Evolutionary conservation across 495 filamentous ascomycete species (phyloP), one percentile per base, ranked within the genome.

Genomic region (Thermothielavioides terrestris): DNA sequence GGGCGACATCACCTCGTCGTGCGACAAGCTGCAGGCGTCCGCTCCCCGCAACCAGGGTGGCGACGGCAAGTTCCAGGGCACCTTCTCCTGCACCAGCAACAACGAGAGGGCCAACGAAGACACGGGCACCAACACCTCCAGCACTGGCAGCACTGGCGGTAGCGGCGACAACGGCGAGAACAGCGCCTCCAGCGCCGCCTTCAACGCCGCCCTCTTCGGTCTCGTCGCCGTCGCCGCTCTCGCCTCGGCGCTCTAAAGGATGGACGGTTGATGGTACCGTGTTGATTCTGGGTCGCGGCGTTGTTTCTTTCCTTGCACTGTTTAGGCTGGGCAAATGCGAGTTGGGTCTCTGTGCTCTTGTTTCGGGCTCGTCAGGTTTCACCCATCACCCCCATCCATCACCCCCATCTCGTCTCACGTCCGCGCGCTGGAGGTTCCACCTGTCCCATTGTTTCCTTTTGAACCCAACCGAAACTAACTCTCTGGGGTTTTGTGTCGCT

Each of bases 11-110:
- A 64, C 25, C 20, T n/a, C 48, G 0, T 62, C 67, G 22, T 78
- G 76, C 70, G 47, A 58, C 18, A 42, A 53, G 32, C 77, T 88
- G 62, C 32, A 74, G 14, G 51, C 66, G 54, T 56, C 73, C 28
- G 58, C 60, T 17, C 56, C 57, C 30, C 53, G 62, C 35, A 57
- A 47, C 30, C 66, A 70, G 53, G 65, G 67, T 57, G 56, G 73
- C 57, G 52, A 56, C 38, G 68, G 69, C 41, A 30, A 52, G 36
- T 81, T 89, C 65, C 74, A 79, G 58, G 86, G 86, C 45, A 73
- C 57, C 28, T 84, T 72, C 66, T 69, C 36, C 35, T 90, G 85
- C 74, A 60, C 56, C 44, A 71, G 68, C 57, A 59, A 69, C 52
- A 70, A 68, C 53, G 60, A 55, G 14, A 56, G 62, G 14, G 71